Evolutionary conservation across 805 yeast species (phyloP).

Genomic region (Pichia gijzeniarum): DNA sequence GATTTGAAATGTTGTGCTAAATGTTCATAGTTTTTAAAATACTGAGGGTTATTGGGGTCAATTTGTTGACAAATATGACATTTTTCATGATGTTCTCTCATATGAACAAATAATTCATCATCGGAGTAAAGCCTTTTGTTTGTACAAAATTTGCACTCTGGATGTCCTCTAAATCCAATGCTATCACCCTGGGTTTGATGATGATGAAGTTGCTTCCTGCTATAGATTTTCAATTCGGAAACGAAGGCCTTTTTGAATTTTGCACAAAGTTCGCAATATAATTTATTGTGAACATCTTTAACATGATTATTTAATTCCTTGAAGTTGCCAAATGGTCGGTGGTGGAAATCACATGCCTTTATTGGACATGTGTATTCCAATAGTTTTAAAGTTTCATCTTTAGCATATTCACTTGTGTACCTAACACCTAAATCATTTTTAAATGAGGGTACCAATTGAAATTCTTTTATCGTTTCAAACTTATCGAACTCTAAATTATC

Average conservation of each 20-base stretch:
- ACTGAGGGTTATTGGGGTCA: constrained; percentile 56
- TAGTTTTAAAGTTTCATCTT: constrained; percentile 43
- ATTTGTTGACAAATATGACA: constrained; percentile 84
- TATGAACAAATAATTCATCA: constrained; percentile 78
- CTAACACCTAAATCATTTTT: constrained; percentile 47
- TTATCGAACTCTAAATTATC: constrained; percentile 39
- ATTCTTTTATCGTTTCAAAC: constrained; percentile 15
- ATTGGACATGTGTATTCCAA: constrained; percentile 53
- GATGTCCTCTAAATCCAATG: constrained; percentile 82
- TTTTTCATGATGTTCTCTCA: constrained; percentile 77
- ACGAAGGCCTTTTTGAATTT: constrained; percentile 73
- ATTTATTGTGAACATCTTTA: constrained; percentile 53
- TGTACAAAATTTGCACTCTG: constrained; percentile 75
- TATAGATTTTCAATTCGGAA: constrained; percentile 57
- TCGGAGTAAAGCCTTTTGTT: constrained; percentile 75
- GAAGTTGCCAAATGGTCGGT: constrained; percentile 37
- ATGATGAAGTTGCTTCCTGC: constrained; percentile 51
- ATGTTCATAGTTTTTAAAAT: constrained; percentile 69
- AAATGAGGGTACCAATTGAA: constrained; percentile 4
- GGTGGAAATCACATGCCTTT: constrained; percentile 16
- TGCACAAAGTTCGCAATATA: constrained; percentile 71
- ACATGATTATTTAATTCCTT: constrained; percentile 61
- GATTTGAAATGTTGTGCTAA: constrained; percentile 67
- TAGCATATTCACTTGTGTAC: constrained; percentile 51
- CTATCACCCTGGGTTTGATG: constrained; percentile 75